Base-by-base conservation (phyloP, 225 moss, liverwort and hornwort species). In the Takakia lepidozioides region DNA sequence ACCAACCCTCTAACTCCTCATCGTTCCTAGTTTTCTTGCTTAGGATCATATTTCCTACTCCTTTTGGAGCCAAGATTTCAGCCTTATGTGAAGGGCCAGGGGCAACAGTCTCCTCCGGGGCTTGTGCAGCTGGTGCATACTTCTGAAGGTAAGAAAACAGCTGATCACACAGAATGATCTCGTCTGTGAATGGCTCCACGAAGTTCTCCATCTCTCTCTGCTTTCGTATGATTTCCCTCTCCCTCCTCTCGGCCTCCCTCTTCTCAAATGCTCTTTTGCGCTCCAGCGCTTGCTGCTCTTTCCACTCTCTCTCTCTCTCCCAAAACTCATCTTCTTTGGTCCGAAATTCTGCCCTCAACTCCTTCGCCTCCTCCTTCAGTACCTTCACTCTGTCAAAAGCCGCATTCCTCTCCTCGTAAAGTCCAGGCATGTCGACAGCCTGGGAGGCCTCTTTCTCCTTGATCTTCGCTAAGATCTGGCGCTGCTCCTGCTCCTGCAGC, bases 181-280 rank as follows among this genome's bases (percentile, higher is more conserved):
- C 92, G 45, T 92, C 87, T 4, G 92, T 87, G 61, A 65, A 92
- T 51, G 92, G 92, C 74, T 92, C 92, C 18, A 92, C 84, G 29
- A 74, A 92, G 70, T 87, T 92, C 55, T 92, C 87, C 19, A 87
- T 72, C 53, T 87, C 92, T 29, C 84, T 76, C 65, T 84, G 81
- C 54, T 87, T 87, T 27, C 92, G 76, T 19, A 82, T 71, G 54
- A 79, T 76, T 34, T 84, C 87, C 38, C 92, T 78, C 65, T 92
- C 87, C 52, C 67, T 74, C 43, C 92, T 68, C 46, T 92, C 92
- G 3, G 82, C 87, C 49, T 92, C 92, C 52, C 92, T 60, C 74
- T 87, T 92, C 38, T 92, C 92, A 28, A 54, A 92, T 35, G 79
- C 82, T 25, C 73, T 63, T 45, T 84, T 81, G 56, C 60, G 75